Evolutionary conservation across 805 yeast species (phyloP).

Genomic region (Kuraishia piskuri): DNA sequence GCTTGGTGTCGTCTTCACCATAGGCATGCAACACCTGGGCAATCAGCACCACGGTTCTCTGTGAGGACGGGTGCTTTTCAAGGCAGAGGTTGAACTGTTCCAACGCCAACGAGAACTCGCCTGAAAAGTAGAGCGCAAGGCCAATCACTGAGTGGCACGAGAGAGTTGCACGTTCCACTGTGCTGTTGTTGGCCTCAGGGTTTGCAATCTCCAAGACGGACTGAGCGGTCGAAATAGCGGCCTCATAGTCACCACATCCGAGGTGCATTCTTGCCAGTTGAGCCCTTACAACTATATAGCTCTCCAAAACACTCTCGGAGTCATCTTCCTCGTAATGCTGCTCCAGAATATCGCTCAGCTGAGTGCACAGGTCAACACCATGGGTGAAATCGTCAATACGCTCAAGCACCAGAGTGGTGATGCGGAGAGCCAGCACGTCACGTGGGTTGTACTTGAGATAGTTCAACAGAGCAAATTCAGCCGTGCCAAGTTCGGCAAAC

Average conservation of each 20-base stretch:
- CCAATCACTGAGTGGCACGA: constrained; percentile 72
- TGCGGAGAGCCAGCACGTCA: constrained; percentile 47
- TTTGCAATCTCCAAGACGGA: constrained; percentile 37
- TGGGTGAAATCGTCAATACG: constrained; percentile 53
- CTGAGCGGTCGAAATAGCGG: constrained; percentile 55
- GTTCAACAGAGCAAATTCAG: constrained; percentile 56
- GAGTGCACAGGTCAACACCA: constrained; percentile 40
- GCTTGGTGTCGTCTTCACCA: constrained; percentile 67
- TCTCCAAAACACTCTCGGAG: constrained; percentile 32
- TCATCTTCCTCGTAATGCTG: constrained; percentile 44
- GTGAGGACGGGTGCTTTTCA: constrained; percentile 44
- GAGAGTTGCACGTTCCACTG: constrained; percentile 24
- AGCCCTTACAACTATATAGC: constrained; percentile 52
- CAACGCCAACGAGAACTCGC: constrained; percentile 57
- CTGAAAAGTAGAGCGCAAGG: constrained; percentile 53
- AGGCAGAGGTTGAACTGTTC: constrained; percentile 61
- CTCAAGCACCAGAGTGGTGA: constrained; percentile 54
- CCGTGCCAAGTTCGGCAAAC: constrained; percentile 22
- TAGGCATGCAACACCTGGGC: constrained; percentile 75
- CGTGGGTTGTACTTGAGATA: constrained; percentile 55
- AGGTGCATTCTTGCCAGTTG: constrained; percentile 67
- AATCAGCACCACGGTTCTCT: constrained; percentile 60
- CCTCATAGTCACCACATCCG: constrained; percentile 45
- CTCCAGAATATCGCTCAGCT: constrained; percentile 43
- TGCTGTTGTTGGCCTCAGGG: constrained; percentile 4